phyloP scores from a whole-genome alignment of 495 filamentous ascomycete species.

The Annulohypoxylon nitens region DNA sequence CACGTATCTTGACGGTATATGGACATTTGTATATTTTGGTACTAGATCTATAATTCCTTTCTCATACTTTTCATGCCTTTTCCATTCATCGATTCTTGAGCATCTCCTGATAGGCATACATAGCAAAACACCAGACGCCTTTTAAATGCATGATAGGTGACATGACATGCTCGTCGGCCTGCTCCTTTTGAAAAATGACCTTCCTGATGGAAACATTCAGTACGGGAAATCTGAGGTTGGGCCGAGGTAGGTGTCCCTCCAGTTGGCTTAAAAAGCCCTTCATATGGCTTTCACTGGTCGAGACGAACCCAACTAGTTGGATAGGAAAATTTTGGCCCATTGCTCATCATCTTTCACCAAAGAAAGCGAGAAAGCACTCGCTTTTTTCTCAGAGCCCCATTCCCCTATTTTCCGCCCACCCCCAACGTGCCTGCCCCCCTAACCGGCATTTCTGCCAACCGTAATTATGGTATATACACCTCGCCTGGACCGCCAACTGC shows the following conservation, averaged over 20 bases:
- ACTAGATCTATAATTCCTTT: slow-evolving; percentile 11
- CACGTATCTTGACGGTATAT: background rate
- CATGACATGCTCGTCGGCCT: background rate
- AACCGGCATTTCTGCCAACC: background rate
- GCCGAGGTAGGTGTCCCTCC: background rate
- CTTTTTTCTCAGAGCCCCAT: background rate
- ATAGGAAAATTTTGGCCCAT: background rate
- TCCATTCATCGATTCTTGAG: background rate
- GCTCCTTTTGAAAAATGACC: background rate
- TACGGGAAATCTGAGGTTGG: background rate
- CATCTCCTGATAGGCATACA: slow-evolving; percentile 5
- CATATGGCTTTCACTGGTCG: background rate
- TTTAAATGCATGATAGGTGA: slow-evolving; percentile 31
- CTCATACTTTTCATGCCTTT: background rate
- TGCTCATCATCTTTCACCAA: background rate
- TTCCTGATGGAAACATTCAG: background rate
- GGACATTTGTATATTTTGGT: background rate
- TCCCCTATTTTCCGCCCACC: background rate
- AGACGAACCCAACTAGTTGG: background rate
- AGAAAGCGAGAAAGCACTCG: background rate
- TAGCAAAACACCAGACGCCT: slow-evolving; percentile 36
- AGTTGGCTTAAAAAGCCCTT: background rate
- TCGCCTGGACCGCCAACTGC: too few relatives aligned
- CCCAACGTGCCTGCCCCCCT: background rate
- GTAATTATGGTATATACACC: background rate